Base-by-base conservation (phyloP, 805 yeast species). In the Schwanniomyces vanrijiae region DNA sequence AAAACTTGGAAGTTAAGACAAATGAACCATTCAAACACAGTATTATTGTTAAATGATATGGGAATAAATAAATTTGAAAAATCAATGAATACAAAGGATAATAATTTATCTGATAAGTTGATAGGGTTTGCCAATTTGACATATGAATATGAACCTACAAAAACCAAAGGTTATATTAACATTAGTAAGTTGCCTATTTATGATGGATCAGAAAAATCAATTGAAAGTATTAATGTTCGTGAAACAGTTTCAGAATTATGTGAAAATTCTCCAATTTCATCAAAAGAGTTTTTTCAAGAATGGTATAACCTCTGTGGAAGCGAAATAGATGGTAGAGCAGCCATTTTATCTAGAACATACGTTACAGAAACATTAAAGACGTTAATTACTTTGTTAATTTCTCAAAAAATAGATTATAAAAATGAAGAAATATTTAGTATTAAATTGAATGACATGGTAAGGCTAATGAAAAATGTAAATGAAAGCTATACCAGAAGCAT, bases 1-100 rank as follows among this genome's bases (percentile, higher is more conserved):
- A 64, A 72, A 43, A 86, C 96, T 0, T 90, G 81, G 79, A 71
- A 73, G 39, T 55, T 90, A 14, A 75, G 89, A 44, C 91, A 86
- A 57, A 84, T 87, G 71, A 88, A 89, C 60, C 97, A 92, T 63
- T 87, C 97, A 6, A 90, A 92, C 62, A 79, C 92, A 4, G 83
- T 88, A n/a, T 61, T 90, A 54, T 50, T 90, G 19, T 60, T 81
- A 60, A 62, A 62, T 10, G 62, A 60, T 38, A 46, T 55, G 58
- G 51, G 47, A 20, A 43, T 48, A 5, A 42, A 47, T 21, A 33
- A 38, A 5, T 25, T 45, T 11, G 41, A 37, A 14, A 42, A 42
- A 16, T 16, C 33, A 8, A 19, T 49, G 4, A 43, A 40, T 10
- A 26, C n/a, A 13, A 38, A 28, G 19, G 29, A 28, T 21, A 16